Evolutionary conservation across 1,139 yeast genomes (phyloP).

Genomic region (Spathaspora sp.): DNA sequence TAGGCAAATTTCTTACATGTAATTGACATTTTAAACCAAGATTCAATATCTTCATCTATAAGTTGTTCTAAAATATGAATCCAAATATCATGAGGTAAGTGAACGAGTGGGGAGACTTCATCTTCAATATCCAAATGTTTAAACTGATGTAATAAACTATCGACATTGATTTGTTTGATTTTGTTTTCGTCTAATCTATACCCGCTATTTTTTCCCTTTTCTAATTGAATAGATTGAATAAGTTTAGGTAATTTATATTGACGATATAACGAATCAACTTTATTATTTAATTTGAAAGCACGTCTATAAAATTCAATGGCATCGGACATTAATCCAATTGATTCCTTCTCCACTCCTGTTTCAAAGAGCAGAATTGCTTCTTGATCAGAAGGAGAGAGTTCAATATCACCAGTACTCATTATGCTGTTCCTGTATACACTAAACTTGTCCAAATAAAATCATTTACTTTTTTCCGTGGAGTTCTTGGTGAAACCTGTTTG

Average conservation of each 20-base stretch:
- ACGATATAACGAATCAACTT: constrained; percentile 70
- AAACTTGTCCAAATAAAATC: background rate
- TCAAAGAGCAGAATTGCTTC: constrained; percentile 67
- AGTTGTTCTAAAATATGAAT: constrained; percentile 52
- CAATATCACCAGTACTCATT: background rate
- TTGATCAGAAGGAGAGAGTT: constrained; percentile 17
- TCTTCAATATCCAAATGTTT: constrained; percentile 32
- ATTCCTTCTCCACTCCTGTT: constrained; percentile 69
- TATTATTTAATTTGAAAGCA: constrained; percentile 66
- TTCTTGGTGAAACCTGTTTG: background rate
- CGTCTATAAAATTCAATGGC: constrained; percentile 73
- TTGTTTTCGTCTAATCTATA: constrained; percentile 31
- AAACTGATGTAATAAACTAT: constrained; percentile 30
- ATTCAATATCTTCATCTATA: constrained; percentile 52
- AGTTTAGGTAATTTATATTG: constrained; percentile 40
- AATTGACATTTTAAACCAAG: constrained; percentile 66
- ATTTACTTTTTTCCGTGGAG: background rate
- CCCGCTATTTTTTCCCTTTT: constrained; percentile 31
- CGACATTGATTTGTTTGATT: constrained; percentile 39
- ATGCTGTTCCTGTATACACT: background rate
- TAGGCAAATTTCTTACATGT: constrained; percentile 63
- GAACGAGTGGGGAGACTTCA: constrained; percentile 50
- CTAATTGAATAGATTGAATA: constrained; percentile 23
- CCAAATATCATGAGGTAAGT: constrained; percentile 67
- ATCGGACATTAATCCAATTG: constrained; percentile 73